Evolutionary conservation across 1,284 basidiomycete genomes (phyloP), one percentile per base, ranked within the genome.

Genomic region (Ganoderma sinense): DNA sequence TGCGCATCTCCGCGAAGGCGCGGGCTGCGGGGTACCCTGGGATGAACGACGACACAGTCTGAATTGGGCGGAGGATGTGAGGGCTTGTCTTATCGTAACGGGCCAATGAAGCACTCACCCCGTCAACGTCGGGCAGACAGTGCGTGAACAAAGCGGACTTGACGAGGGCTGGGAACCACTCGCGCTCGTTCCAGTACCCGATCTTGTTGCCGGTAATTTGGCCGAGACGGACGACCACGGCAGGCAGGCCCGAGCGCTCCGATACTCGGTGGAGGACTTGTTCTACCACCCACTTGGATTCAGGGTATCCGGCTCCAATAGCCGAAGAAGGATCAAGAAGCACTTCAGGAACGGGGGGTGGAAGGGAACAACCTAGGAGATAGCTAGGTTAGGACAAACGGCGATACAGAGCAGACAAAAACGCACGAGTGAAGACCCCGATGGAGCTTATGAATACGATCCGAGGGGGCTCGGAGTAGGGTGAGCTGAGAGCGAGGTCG

Each of bases 211-310:
- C 84, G 51, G 78, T 79, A 26, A 87, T 72, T 71, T 86, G 85
- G 3, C 85, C 85, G 41, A 86, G 79, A 20, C 85, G 80, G 1
- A 85, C 78, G 8, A 82, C 74, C 11, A 80, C 71, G 0, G 79
- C 72, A 1, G 70, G 71, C 31, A 85, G 68, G 0, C 69, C 69
- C 1, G 68, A 75, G 62, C 66, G 73, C 71, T 65, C 73, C 55
- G 58, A 39, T 23, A 73, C 76, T 11, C 62, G 76, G 75, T 56
- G 71, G 51, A 75, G 73, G 40, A 76, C 78, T 64, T 65, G 76
- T 69, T 85, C 83, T 0, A 79, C 77, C 1, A 84, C 79, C 80
- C 81, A 85, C 70, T 85, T 85, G 7, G 80, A 80, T 66, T 84
- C 80, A 13, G 75, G 71, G 69, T 84, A 85, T 4, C 84, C 83